These are phyloP conservation scores for Phylloporus rhodoxanthus DNA, from an alignment of 768 basidiomycete genomes.

Conservation along the genomic window DNA sequence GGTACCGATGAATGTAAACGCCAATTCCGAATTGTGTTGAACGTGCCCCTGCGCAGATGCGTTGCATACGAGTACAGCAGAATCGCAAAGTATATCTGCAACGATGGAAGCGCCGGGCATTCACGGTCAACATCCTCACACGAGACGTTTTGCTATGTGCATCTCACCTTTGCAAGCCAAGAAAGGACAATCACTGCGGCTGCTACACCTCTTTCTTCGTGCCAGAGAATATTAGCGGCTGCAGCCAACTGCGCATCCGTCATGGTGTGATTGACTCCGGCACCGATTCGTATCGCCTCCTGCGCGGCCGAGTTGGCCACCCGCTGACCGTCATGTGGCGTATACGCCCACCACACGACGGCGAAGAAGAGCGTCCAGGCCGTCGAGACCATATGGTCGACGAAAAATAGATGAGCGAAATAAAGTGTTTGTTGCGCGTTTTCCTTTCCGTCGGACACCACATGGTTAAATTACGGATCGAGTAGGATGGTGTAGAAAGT, in stretches of 20 bases:
- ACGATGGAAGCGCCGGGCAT: too few relatives aligned
- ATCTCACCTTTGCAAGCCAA: slow-evolving; percentile 81
- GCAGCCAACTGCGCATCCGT: slow-evolving; percentile 58
- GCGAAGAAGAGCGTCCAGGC: slow-evolving; percentile 92
- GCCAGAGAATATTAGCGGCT: slow-evolving; percentile 83
- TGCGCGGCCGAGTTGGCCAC: slow-evolving; percentile 84
- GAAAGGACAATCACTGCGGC: slow-evolving; percentile 70
- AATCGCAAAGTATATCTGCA: slow-evolving; percentile 84
- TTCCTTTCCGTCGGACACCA: slow-evolving; percentile 55
- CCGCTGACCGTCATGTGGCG: slow-evolving; percentile 83
- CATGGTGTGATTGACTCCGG: slow-evolving; percentile 46
- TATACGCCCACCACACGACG: slow-evolving; percentile 85
- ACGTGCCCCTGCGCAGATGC: slow-evolving; percentile 88
- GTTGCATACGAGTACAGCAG: slow-evolving; percentile 89
- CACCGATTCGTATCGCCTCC: slow-evolving; percentile 69
- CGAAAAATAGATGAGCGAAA: slow-evolving; percentile 87
- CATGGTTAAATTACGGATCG: slow-evolving; percentile 13
- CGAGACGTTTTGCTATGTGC: background rate
- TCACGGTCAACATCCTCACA: background rate
- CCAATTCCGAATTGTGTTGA: slow-evolving; percentile 63
- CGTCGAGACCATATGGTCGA: slow-evolving; percentile 88
- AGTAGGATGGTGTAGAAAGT: background rate
- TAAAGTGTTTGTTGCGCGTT: slow-evolving; percentile 77
- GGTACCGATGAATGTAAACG: slow-evolving; percentile 16
- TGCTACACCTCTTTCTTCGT: slow-evolving; percentile 81